These are phyloP conservation scores for Darksidea phi DNA, from an alignment of 495 filamentous ascomycete species.

Conservation along the genomic window DNA sequence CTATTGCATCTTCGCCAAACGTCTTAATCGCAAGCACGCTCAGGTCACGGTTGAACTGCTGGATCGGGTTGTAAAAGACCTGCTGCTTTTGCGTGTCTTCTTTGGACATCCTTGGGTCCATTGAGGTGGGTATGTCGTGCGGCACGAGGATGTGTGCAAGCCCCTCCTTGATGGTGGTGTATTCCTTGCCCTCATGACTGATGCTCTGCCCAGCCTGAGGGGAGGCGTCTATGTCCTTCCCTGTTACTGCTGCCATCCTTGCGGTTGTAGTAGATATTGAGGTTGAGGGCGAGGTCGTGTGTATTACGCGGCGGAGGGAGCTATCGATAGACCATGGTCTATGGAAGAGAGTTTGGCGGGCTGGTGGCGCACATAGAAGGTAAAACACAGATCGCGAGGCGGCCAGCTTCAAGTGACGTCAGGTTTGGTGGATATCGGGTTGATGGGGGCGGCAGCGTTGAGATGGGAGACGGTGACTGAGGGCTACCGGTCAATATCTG, in stretches of 20 bases:
- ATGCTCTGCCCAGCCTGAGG: conserved; percentile 41
- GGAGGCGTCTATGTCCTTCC: conserved; percentile 18
- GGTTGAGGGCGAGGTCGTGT: conserved; percentile 6
- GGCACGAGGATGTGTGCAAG: conserved; percentile 65
- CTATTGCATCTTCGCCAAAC: conserved; percentile 68
- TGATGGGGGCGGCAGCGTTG: background rate
- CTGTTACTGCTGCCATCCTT: background rate
- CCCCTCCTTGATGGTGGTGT: conserved; percentile 67
- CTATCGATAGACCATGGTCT: conserved; percentile 22
- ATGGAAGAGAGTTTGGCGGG: conserved; percentile 10
- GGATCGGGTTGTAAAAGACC: conserved; percentile 98
- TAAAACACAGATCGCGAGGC: background rate
- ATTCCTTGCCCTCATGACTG: conserved; percentile 53
- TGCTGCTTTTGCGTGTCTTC: conserved; percentile 60
- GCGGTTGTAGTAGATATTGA: conserved; percentile 1
- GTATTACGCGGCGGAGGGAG: background rate
- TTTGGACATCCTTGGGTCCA: conserved; percentile 35
- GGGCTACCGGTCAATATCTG: background rate
- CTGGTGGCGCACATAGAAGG: conserved; percentile 23
- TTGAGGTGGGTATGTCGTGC: conserved; percentile 47
- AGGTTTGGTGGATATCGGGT: background rate
- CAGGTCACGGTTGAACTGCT: conserved; percentile 96
- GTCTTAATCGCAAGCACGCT: conserved; percentile 86
- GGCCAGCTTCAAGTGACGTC: conserved; percentile 17
- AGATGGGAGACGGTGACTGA: background rate